Conservation (phyloP, 345 rosid genomes). For the Clarkia xantiana region DNA sequence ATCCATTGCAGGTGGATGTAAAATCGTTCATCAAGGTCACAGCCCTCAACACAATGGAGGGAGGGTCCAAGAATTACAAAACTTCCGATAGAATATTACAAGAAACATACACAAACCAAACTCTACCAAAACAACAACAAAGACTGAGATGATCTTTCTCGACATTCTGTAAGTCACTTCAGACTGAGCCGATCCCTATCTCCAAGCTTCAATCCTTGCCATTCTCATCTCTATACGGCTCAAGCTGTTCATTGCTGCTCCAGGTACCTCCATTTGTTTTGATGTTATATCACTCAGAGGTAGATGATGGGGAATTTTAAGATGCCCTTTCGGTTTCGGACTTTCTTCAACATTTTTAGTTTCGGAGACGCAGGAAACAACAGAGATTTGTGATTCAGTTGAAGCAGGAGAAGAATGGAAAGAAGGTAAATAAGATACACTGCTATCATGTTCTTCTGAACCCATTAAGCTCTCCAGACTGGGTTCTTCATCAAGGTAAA, state of each 20-base stretch:
- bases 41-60: no score
- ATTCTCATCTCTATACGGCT: constrained; percentile 47
- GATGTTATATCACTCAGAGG: constrained; percentile 5
- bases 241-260: constrained; percentile 29
- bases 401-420: no score
- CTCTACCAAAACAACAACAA: no score
- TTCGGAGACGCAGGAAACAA: background rate
- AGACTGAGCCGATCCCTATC: constrained; percentile 8
- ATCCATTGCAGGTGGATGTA: no score
- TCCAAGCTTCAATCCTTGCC: constrained; percentile 57
- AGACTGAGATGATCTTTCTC: no score
- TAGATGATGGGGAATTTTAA: background rate
- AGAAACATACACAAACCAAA: no score
- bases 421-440: constrained; percentile 17
- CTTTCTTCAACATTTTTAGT: constrained; percentile 9
- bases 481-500: constrained; percentile 26
- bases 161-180: background rate
- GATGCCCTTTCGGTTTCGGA: constrained; percentile 1
- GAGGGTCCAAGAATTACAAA: no score
- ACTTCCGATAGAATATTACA: no score
- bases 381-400: no score
- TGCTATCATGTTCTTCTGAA: constrained; percentile 18
- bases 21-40: no score
- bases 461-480: constrained; percentile 12
- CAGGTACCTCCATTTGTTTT: constrained; percentile 17